Evolutionary conservation across 345 rosid genomes (phyloP), one percentile per base, ranked within the genome.

Genomic region (Sisymbrium irio): DNA sequence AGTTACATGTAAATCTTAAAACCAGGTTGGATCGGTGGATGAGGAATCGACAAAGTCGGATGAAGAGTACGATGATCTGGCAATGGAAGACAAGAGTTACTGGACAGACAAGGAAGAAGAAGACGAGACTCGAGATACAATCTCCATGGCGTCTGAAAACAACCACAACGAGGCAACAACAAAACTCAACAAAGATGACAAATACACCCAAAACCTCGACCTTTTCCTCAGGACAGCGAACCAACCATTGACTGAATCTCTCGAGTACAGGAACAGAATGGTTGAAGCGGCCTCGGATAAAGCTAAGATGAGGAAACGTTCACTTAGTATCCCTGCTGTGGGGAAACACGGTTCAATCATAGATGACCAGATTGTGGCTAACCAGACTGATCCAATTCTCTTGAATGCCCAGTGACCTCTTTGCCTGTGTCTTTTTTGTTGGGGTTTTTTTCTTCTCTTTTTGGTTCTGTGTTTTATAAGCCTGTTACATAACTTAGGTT

Each of bases 61-160:
- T 42, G 98, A 96, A 80, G 97, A 96, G 81, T 96, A 92, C 8
- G 96, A 89, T 53, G 99, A 96, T 82, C 85, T 96, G 55, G 98
- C 96, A 41, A 85, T 96, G 98, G 83, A 68, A 69, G 98, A 96
- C 75, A 83, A 80, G 67, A 89, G 91, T 14, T 90, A 87, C 64
- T 70, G 83, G 83, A 69, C 91, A 1, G 97, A 86, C 10, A 80
- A 76, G 3, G 80, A 77, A 64, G 87, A 88, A 56, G 86, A 88
- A 4, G 84, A n/a, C n/a, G n/a, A 85, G 75, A 18, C 62, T 7
- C 62, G 40, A 62, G 84, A 86, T 27, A 81, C 76, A 77, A 27
- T 72, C 60, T 58, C 63, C 42, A 55, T 70, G 72, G 76, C 19
- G 36, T 39, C 59, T 20, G 30, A 45, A 63, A 61, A 68, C 57